phyloP scores from a whole-genome alignment of 768 basidiomycete species.

The Hemileccinum impolitum region DNA sequence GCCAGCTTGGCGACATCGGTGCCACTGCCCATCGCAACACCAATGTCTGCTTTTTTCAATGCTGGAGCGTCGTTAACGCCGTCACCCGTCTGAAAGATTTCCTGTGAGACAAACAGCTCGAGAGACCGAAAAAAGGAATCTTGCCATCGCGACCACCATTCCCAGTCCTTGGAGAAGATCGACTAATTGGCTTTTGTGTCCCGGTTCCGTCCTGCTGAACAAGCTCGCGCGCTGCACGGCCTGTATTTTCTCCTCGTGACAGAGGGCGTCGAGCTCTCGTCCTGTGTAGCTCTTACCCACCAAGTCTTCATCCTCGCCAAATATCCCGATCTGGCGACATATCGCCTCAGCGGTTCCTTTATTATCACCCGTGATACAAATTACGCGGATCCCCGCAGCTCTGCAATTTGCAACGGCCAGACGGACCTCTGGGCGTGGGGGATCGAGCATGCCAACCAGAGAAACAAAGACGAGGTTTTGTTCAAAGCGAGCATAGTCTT shows the following conservation, averaged over 20 bases:
- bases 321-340: conserved; percentile 94
- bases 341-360: conserved; percentile 98
- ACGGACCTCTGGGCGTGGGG: conserved; percentile 91
- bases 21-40: conserved; percentile 98
- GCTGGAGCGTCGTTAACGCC: conserved; percentile 99
- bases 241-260: conserved; percentile 72
- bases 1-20: conserved; percentile 98
- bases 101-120: conserved; percentile 7
- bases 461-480: conserved; percentile 91
- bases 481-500: conserved; percentile 89
- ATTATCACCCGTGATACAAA: conserved; percentile 98
- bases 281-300: conserved; percentile 97
- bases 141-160: conserved; percentile 92
- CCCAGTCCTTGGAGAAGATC: conserved; percentile 90
- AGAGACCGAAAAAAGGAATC: conserved; percentile 17
- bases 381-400: conserved; percentile 90
- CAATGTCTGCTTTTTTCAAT: conserved; percentile 94
- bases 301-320: conserved; percentile 80
- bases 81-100: conserved; percentile 73
- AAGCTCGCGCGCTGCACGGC: conserved; percentile 87
- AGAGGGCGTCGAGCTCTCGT: conserved; percentile 81
- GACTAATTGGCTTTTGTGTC: conserved; percentile 92
- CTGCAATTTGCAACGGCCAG: conserved; percentile 85
- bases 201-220: conserved; percentile 92
- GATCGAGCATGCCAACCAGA: conserved; percentile 96